Percentiles rank a stretch among this genome's conserved stretches.
Conservation (phyloP, 192 early-diverging fungal genomes). For the Rhizophlyctis rosea region DNA sequence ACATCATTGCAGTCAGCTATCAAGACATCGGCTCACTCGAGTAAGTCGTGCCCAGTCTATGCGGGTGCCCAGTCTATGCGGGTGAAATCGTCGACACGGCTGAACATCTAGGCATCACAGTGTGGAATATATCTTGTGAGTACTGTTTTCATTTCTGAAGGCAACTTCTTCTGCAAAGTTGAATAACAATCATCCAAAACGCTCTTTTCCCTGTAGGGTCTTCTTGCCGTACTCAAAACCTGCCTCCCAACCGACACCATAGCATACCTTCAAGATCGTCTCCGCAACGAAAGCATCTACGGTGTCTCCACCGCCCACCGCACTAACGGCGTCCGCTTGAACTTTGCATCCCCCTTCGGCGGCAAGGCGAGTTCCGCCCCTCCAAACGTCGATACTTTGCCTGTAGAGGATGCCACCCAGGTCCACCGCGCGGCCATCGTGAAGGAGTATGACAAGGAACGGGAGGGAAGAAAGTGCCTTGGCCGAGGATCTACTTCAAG, state of each 20-base stretch:
- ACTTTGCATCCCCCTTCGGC: no score
- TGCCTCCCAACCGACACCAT: not conserved
- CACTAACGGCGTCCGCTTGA: no score
- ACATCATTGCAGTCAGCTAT: conserved; percentile 71
- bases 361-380: conserved; percentile 3
- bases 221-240: not conserved
- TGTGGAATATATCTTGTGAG: not conserved
- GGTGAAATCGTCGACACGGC: no score
- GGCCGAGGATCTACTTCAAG: conserved; percentile 20
- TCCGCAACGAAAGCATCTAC: conserved; percentile 25
- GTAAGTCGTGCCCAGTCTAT: no score
- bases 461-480: conserved; percentile 14
- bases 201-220: not conserved
- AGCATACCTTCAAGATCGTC: conserved; percentile 22
- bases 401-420: conserved; percentile 20
- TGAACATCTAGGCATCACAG: not conserved
- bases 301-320: conserved; percentile 19
- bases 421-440: conserved; percentile 17
- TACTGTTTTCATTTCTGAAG: not conserved
- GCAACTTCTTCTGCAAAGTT: no score
- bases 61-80: no score
- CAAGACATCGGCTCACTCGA: conserved; percentile 22
- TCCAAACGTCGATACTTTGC: conserved; percentile 9
- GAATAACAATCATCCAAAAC: not conserved
- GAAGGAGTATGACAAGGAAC: conserved; percentile 22